Evolutionary conservation across 768 basidiomycete species (phyloP), one percentile per base, ranked within the genome.

Genomic region (Leccinum disarticulatum): DNA sequence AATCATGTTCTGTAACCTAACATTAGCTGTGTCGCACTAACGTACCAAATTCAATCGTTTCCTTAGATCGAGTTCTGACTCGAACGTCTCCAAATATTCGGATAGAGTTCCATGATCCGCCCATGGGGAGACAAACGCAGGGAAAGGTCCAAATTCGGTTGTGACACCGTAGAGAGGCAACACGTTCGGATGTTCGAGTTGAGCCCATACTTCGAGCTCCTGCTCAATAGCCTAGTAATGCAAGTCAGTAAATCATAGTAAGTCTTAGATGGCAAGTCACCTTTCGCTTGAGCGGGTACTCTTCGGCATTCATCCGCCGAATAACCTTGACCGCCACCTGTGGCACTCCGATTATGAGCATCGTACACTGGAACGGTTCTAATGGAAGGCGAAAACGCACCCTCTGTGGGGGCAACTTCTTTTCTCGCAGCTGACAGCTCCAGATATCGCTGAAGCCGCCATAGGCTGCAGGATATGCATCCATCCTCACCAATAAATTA

Each of bases 101-200:
- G 67, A 67, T 3, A 75, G 51, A 4, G 70, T 73, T 0, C 75
- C 76, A 9, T 76, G 62, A 0, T 49, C 68, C 25, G 68, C 64
- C 75, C 76, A 76, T 0, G 74, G 76, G 13, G 62, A 76, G 22
- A 76, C 68, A 54, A 77, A 71, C 4, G 76, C 71, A 35, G 54
- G 48, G 10, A 73, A 57, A 28, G 55, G 68, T 27, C 70, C 70
- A 38, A 73, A 77, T 46, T 61, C 68, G 6, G 6, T 13, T 3
- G 68, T 54, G 8, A 65, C 52, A 19, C 75, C 76, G 36, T 62
- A 68, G 2, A 77, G 60, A 41, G 74, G 67, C 15, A 76, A 27
- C 25, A 76, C 28, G 15, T 76, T 77, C 17, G 1, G 64, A 49
- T 76, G 74, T 0, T 47, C 3, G 30, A 76, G 66, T n/a, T 43